phyloP scores from a whole-genome alignment of 495 filamentous ascomycete species.

The Chaetomium fimeti region DNA sequence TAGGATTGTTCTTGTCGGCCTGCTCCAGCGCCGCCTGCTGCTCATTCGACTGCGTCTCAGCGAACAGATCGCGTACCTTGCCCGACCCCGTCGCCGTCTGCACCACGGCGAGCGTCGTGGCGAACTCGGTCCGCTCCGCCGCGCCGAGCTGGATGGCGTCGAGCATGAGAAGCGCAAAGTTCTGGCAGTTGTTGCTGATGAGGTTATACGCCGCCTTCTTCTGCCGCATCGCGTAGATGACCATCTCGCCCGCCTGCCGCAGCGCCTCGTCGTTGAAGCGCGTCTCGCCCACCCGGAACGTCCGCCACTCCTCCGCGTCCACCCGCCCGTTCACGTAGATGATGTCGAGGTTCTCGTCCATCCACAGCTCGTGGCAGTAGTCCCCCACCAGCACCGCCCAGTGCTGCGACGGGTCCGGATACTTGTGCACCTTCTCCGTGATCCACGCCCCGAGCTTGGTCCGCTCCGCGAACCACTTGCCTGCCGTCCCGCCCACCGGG shows the following conservation, averaged over 20 bases:
- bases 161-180: slow-evolving; percentile 44
- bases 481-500: slow-evolving; percentile 44
- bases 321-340: slow-evolving; percentile 47
- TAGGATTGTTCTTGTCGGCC: slow-evolving; percentile 18
- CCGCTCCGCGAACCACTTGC: slow-evolving; percentile 48
- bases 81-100: slow-evolving; percentile 41
- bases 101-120: slow-evolving; percentile 44
- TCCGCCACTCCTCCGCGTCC: slow-evolving; percentile 39
- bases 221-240: slow-evolving; percentile 44
- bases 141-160: slow-evolving; percentile 45
- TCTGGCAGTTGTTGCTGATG: slow-evolving; percentile 53
- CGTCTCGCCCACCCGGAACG: slow-evolving; percentile 45
- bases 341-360: slow-evolving; percentile 47
- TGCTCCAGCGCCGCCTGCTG: slow-evolving; percentile 25
- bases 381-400: slow-evolving; percentile 51
- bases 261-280: slow-evolving; percentile 49
- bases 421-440: slow-evolving; percentile 41
- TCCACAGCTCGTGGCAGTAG: slow-evolving; percentile 48
- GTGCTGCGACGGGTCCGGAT: slow-evolving; percentile 52
- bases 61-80: slow-evolving; percentile 42
- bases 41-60: slow-evolving; percentile 31
- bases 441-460: slow-evolving; percentile 45
- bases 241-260: slow-evolving; percentile 38
- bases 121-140: slow-evolving; percentile 38
- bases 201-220: slow-evolving; percentile 46